Base-by-base conservation (phyloP, 2,329 filamentous ascomycete species). In the Chaetoscypha palmicola region DNA sequence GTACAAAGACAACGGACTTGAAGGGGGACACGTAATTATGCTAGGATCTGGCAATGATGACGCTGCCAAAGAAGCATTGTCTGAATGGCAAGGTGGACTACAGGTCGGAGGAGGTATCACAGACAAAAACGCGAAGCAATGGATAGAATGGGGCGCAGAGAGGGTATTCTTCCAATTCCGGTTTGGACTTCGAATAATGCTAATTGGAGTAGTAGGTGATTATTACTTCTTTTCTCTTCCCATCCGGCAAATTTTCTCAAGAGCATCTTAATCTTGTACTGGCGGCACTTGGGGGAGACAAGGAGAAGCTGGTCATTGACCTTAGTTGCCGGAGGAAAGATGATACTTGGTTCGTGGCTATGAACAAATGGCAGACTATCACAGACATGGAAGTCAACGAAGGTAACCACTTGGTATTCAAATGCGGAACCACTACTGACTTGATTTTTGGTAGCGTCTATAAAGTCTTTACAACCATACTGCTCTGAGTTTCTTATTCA, bases 341-440 rank as follows among this genome's bases (percentile, higher is more conserved):
- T 3, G 72, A 82, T 44, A 82, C 71, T 30, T 98, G 92, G 92
- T 89, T 86, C 58, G 92, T 98, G n/a, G 91, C 92, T 43, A 98
- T 94, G 83, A 87, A 98, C 66, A 94, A 94, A 65, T 98, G 92
- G 92, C 92, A 97, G 72, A 95, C 88, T 1, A 83, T 97, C 44
- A 97, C 92, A 1, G 87, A 96, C 59, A 94, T 95, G 81, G 88
- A 96, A 62, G 80, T 98, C 52, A 91, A 83, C 51, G 72, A 86
- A 73, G 86, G 91, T 90, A 67, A 50, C 65, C 31, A 23, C 40
- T 40, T 36, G n/a, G 12, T 14, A 42, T 41, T 17, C 19, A 20
- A 24, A 22, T 17, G 14, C 41, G 23, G 2, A 28, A 22, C 17
- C 26, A 31, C 34, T 37, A n/a, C 47, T 58, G 32, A 55, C 32